Evolutionary conservation across 2,329 filamentous ascomycete genomes (phyloP), one percentile per base, ranked within the genome.

Genomic region (Bipolaris bicolor): DNA sequence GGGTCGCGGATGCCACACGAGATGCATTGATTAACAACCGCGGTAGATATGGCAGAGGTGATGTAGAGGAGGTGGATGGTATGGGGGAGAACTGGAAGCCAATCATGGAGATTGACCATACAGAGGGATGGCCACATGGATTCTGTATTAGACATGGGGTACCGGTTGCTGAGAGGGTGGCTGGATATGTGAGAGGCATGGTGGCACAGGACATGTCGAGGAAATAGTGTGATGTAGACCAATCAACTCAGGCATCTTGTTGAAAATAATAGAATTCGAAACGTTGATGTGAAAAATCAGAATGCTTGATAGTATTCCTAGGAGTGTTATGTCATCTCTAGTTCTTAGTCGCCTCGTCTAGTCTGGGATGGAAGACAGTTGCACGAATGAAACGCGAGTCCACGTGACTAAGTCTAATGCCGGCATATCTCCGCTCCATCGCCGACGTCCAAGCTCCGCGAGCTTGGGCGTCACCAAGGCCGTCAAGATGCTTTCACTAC

Each of bases 1-100:
- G 86, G 86, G 83, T 88, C 24, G 84, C 84, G 1, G 79, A 85
- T 60, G 75, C 78, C 64, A 86, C 84, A 29, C 76, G 85, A 34
- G 82, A 87, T 63, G 79, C 81, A 39, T 75, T 88, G 36, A 82
- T 88, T 45, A 58, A 63, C 20, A 60, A 44, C 33, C 54, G 66
- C 2, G 62, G 61, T 1, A 57, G 53, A 41, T 60, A 57, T n/a
- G 61, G 51, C 13, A 26, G 51, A 7, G 55, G 55, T 33, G 60
- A 56, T 24, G 66, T 67, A 3, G 52, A 66, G 7, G 64, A 53
- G n/a, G 69, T 68, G 4, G 73, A 72, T 24, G 63, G 60, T 5
- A 22, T 59, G 40, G 61, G 55, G 7, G 62, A 69, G 55, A 63
- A 70, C 31, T 79, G 80, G 71, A 78, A 74, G 31, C 82, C 83